These are phyloP conservation scores for Ophiostoma populinum DNA, from an alignment of 2,329 filamentous ascomycete genomes.

Conservation along the genomic window DNA sequence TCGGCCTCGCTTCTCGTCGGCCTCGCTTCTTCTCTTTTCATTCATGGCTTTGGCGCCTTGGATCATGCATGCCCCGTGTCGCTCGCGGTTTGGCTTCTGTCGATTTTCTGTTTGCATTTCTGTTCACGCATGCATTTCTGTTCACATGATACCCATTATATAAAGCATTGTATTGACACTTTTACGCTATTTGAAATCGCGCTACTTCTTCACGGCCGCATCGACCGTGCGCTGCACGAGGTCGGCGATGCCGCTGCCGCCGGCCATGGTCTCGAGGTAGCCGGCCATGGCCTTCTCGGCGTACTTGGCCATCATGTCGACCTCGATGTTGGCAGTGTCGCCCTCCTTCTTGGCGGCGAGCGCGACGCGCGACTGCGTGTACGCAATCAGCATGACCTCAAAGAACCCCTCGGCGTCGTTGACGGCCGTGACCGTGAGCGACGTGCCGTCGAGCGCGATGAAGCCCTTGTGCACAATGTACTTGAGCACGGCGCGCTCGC, in stretches of 20 bases:
- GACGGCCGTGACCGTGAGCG: slow-evolving; percentile 78
- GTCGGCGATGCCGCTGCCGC: slow-evolving; percentile 42
- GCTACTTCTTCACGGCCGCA: slow-evolving; percentile 32
- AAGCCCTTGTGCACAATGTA: slow-evolving; percentile 97
- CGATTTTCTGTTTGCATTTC: too few relatives aligned
- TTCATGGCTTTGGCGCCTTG: too few relatives aligned
- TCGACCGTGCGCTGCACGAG: slow-evolving; percentile 62
- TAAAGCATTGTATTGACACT: too few relatives aligned
- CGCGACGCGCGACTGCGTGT: slow-evolving; percentile 86
- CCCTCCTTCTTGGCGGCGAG: slow-evolving; percentile 62
- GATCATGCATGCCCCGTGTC: too few relatives aligned
- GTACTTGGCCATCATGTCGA: slow-evolving; percentile 75
- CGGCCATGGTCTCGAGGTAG: slow-evolving; percentile 44
- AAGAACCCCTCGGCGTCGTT: slow-evolving; percentile 60
- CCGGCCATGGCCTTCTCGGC: slow-evolving; percentile 78
- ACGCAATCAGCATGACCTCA: slow-evolving; percentile 96
- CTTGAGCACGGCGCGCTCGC: slow-evolving; percentile 45
- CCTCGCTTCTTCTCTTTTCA: background rate
- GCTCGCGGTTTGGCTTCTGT: too few relatives aligned
- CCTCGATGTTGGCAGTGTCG: slow-evolving; percentile 79
- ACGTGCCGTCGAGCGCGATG: slow-evolving; percentile 84
- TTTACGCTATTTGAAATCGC: background rate
- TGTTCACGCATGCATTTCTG: background rate
- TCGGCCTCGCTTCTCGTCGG: background rate
- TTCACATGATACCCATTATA: too few relatives aligned